Percentiles rank a stretch among this genome's conserved stretches.
Conservation (phyloP, 2,329 filamentous ascomycete genomes). For the Chaetomiaceae sp. region DNA sequence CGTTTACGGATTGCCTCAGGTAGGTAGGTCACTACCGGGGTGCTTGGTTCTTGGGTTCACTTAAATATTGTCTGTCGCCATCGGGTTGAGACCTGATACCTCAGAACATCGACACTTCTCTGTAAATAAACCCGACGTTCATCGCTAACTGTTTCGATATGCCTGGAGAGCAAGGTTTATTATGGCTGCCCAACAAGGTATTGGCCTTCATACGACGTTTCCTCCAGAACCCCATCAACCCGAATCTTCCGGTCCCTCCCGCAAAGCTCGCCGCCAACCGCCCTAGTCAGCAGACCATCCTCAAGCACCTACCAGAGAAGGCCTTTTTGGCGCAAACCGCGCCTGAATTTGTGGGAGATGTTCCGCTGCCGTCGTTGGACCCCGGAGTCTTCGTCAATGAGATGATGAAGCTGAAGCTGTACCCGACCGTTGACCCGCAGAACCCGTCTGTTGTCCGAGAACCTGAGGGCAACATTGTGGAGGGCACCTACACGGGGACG, state of each 20-base stretch:
- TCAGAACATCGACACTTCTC: neutral
- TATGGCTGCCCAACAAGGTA: conserved; percentile 10
- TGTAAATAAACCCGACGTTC: neutral
- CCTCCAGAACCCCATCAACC: conserved; percentile 17
- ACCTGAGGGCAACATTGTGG: conserved; percentile 30
- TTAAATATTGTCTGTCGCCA: neutral
- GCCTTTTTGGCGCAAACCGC: conserved; percentile 22
- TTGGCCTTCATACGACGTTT: conserved; percentile 10
- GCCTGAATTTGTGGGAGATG: conserved; percentile 26
- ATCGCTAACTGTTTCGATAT: neutral
- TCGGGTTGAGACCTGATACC: too few relatives aligned
- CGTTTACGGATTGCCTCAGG: too few relatives aligned
- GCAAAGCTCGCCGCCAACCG: conserved; percentile 10
- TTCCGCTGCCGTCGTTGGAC: conserved; percentile 32
- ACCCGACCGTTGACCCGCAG: conserved; percentile 26
- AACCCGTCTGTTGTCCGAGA: conserved; percentile 24
- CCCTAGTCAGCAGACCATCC: conserved; percentile 23
- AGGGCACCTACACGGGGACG: conserved; percentile 34
- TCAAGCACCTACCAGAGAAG: conserved; percentile 29
- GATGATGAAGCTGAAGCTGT: conserved; percentile 31
- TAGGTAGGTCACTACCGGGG: too few relatives aligned
- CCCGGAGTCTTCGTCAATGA: conserved; percentile 34
- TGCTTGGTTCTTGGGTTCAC: too few relatives aligned
- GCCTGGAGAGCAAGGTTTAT: neutral
- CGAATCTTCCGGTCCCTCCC: conserved; percentile 21